Evolutionary conservation across 768 basidiomycete species (phyloP).

Genomic region (Boletus sp.): DNA sequence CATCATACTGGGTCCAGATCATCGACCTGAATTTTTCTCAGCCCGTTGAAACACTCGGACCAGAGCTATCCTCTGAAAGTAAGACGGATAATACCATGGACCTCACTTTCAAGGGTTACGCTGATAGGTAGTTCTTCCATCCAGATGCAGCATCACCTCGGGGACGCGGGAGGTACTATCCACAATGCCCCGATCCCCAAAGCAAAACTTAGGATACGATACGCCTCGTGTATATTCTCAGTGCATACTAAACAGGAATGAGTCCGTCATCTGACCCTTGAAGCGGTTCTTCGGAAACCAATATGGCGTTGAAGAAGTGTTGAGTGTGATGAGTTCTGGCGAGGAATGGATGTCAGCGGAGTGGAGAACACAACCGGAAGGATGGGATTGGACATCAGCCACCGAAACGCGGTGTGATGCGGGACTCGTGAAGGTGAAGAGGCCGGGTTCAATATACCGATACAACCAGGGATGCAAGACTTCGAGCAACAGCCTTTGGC

Average conservation of each 20-base stretch:
- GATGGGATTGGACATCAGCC: slow-evolving; percentile 11
- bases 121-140: slow-evolving; percentile 17
- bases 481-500: slow-evolving; percentile 9
- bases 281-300: slow-evolving; percentile 6
- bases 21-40: background rate
- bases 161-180: slow-evolving; percentile 25
- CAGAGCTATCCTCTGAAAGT: background rate
- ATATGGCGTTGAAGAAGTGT: slow-evolving; percentile 20
- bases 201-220: slow-evolving; percentile 8
- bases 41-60: background rate
- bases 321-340: slow-evolving; percentile 15
- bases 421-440: slow-evolving; percentile 39
- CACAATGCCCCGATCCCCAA: slow-evolving; percentile 19
- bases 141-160: slow-evolving; percentile 33
- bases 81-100: slow-evolving; percentile 5
- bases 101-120: slow-evolving; percentile 6
- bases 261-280: slow-evolving; percentile 10
- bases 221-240: slow-evolving; percentile 20
- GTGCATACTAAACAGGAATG: slow-evolving; percentile 10
- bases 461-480: background rate
- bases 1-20: background rate
- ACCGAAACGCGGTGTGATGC: slow-evolving; percentile 39
- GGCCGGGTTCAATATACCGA: slow-evolving; percentile 20
- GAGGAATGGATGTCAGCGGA: slow-evolving; percentile 21
- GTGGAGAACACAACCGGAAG: slow-evolving; percentile 17